Evolutionary conservation across 352 stramenopile genomes (phyloP), one percentile per base, ranked within the genome.

Genomic region (Globisporangium splendens): DNA sequence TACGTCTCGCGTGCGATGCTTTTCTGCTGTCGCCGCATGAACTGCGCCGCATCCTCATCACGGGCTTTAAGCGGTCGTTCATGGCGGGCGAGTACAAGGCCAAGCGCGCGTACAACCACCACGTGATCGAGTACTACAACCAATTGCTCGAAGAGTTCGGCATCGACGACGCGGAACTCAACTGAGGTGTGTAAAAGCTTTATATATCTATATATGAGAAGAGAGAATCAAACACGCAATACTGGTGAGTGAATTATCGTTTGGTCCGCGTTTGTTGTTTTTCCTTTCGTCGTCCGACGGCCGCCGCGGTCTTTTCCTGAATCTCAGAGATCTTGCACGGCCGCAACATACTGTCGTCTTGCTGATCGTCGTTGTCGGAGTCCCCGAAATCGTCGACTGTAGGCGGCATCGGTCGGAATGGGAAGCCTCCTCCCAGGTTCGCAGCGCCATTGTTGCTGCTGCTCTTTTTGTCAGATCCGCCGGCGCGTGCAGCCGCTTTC

Each of bases 81-180:
- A 92, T 96, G 80, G 65, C 79, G 0, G 80, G 79, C 54, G 79
- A 87, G 46, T 95, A 95, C 65, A 57, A 54, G 0, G 63, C 70
- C 33, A 96, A 96, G 63, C 81, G 86, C 46, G 72, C 71, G 38
- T 96, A 96, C 70, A 93, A 87, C 44, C 71, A 87, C 69, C 75
- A 88, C 53, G 79, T 93, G 38, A 94, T 95, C 57, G 76, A 87
- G 55, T 96, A 95, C 69, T 96, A 87, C 63, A 80, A 96, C 65
- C 70, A 83, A 48, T 62, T 96, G 14, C 75, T 84, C 47, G 56
- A 59, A 33, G 73, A 95, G 68, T 93, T 83, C 55, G 72, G 65
- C 21, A 88, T 95, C 38, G 51, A 82, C 1, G 82, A 76, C 35
- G 20, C 21, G 14, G 31, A 59, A 35, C 3, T 10, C 28, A 35